phyloP scores from a whole-genome alignment of 2,329 filamentous ascomycete genomes.

The Alternaria brassicae region DNA sequence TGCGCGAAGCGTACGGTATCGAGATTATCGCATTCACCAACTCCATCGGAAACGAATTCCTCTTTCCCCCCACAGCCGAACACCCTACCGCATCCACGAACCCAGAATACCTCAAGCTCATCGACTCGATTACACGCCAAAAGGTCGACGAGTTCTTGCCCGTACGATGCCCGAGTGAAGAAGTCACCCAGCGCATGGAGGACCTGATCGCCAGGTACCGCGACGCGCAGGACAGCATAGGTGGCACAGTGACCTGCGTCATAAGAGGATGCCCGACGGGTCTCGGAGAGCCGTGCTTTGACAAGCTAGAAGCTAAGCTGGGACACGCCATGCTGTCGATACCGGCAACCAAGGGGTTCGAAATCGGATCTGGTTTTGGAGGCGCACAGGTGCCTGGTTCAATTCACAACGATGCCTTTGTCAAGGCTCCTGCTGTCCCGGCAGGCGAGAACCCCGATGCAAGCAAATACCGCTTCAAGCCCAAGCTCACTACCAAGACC shows the following conservation, averaged over 20 bases:
- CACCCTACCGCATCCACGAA: conserved; percentile 75
- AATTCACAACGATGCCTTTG: conserved; percentile 90
- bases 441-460: conserved; percentile 55
- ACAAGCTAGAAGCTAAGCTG: conserved; percentile 91
- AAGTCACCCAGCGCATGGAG: conserved; percentile 74
- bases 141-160: conserved; percentile 85
- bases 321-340: conserved; percentile 95
- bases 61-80: conserved; percentile 72
- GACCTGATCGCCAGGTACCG: conserved; percentile 77
- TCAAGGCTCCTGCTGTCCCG: conserved; percentile 63
- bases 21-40: conserved; percentile 92
- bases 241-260: conserved; percentile 92
- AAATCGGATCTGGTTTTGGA: conserved; percentile 90
- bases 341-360: conserved; percentile 93
- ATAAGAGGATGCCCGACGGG: conserved; percentile 85
- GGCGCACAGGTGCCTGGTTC: conserved; percentile 87
- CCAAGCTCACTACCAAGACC: conserved; percentile 81
- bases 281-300: conserved; percentile 91
- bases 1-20: conserved; percentile 78
- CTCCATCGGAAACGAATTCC: conserved; percentile 79
- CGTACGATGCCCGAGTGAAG: conserved; percentile 80
- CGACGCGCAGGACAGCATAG: conserved; percentile 85
- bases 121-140: conserved; percentile 74
- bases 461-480: conserved; percentile 48
- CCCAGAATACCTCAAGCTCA: conserved; percentile 77